phyloP scores from a whole-genome alignment of 148 eudicot species.

The Rheum nobile region DNA sequence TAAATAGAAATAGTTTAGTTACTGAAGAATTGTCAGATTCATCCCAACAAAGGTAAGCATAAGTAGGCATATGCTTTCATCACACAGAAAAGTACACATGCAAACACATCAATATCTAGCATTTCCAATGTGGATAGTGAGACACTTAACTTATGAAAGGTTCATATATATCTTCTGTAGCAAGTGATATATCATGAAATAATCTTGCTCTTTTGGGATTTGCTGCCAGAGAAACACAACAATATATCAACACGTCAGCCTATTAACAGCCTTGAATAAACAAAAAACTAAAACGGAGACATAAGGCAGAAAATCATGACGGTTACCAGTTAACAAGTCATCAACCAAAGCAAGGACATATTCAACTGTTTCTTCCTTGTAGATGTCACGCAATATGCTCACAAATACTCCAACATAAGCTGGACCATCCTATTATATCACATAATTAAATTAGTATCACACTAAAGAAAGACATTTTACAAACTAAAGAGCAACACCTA shows the following conservation, averaged over 20 bases:
- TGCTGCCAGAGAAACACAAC: constrained; percentile 37
- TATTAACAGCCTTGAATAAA: not conserved
- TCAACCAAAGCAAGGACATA: constrained; percentile 86
- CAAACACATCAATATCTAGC: not conserved
- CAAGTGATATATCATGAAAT: constrained; percentile 84
- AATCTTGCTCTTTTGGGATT: constrained; percentile 83
- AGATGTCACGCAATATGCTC: constrained; percentile 75
- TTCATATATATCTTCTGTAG: constrained; percentile 73
- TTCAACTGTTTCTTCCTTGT: constrained; percentile 95
- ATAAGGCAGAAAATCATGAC: constrained; percentile 3
- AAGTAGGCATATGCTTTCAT: not conserved
- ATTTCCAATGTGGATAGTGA: not conserved
- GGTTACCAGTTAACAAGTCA: constrained; percentile 82
- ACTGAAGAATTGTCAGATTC: not conserved
- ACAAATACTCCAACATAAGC: constrained; percentile 74
- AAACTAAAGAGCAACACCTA: not conserved
- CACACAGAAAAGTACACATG: not conserved
- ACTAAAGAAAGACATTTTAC: not conserved
- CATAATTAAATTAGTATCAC: not conserved
- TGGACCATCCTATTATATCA: constrained; percentile 78
- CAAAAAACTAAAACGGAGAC: not conserved
- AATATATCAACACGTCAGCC: constrained; percentile 7
- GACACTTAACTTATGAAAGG: constrained; percentile 67
- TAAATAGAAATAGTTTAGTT: not conserved
- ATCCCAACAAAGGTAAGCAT: not conserved